These are phyloP conservation scores for Carex scoparia DNA, from an alignment of 176 grass and related monocot species.

Conservation along the genomic window DNA sequence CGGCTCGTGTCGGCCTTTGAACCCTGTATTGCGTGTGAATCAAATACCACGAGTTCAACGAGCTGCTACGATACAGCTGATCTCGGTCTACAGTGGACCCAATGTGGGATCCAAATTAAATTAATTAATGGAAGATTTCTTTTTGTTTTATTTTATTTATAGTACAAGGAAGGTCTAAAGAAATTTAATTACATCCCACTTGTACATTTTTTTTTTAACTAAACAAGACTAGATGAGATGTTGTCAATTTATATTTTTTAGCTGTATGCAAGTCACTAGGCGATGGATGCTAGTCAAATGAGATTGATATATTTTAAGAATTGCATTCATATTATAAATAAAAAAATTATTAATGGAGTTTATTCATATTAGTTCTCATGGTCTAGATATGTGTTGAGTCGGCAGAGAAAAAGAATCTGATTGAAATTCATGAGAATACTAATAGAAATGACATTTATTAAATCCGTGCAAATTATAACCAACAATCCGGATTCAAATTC, in stretches of 20 bases:
- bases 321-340: too few species aligned
- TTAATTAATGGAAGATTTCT: background rate
- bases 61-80: background rate
- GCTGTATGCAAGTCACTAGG: background rate
- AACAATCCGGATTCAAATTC: too few species aligned
- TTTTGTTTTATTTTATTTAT: background rate
- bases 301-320: too few species aligned
- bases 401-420: too few species aligned
- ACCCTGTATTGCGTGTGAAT: background rate
- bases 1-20: background rate
- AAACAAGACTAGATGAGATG: background rate
- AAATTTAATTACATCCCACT: background rate
- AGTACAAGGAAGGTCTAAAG: background rate
- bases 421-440: too few species aligned
- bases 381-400: too few species aligned
- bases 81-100: background rate
- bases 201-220: background rate
- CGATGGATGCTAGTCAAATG: background rate
- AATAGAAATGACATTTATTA: too few species aligned
- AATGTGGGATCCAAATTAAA: background rate
- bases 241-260: background rate
- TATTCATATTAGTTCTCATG: too few species aligned
- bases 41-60: background rate
- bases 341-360: too few species aligned
- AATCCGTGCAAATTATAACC: too few species aligned